Conservation (phyloP, 1,284 basidiomycete genomes). For the Sporisorium scitamineum region DNA sequence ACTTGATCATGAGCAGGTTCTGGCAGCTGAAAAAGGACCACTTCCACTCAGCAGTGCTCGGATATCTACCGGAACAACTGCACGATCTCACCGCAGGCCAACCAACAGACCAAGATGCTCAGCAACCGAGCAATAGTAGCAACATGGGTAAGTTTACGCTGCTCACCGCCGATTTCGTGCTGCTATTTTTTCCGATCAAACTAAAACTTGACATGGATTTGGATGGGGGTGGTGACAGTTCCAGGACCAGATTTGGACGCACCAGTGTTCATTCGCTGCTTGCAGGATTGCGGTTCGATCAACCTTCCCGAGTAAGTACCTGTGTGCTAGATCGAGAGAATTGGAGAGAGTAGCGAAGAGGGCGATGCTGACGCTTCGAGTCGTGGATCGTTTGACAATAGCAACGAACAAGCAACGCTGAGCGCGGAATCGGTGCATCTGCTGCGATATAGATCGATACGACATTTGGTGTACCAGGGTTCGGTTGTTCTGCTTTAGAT, state of each 20-base stretch:
- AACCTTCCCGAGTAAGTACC: conserved; percentile 54
- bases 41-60: conserved; percentile 49
- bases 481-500: conserved; percentile 53
- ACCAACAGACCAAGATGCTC: conserved; percentile 13
- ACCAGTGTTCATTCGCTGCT: conserved; percentile 65
- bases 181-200: too few relatives aligned
- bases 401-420: conserved; percentile 52
- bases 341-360: neutral
- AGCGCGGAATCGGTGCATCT: conserved; percentile 57
- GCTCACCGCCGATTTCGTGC: neutral
- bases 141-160: conserved; percentile 54
- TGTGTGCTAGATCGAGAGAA: neutral
- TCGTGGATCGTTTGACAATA: conserved; percentile 4
- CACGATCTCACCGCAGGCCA: conserved; percentile 42
- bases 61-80: conserved; percentile 58
- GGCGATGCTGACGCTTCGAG: neutral
- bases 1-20: conserved; percentile 35
- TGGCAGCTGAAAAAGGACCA: conserved; percentile 51
- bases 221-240: conserved; percentile 30
- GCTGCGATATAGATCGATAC: conserved; percentile 58
- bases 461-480: conserved; percentile 53
- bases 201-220: too few relatives aligned
- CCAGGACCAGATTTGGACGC: conserved; percentile 55
- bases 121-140: conserved; percentile 18
- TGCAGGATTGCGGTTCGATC: conserved; percentile 59